Conservation (phyloP, 73 alveolate genomes). For the Tetrahymena elliotti region DNA sequence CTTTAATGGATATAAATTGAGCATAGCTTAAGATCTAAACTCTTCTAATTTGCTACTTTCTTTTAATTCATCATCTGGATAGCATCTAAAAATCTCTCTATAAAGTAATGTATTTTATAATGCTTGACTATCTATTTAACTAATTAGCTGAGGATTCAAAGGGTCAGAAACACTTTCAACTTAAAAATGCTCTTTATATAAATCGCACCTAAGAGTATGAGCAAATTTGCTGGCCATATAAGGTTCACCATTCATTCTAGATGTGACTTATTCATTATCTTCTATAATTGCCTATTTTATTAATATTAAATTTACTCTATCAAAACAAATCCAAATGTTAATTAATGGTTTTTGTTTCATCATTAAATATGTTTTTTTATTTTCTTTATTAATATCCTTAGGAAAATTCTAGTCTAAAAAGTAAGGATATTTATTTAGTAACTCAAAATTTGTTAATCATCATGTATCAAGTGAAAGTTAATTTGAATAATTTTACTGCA, state of each 20-base stretch:
- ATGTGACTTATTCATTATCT: constrained; percentile 26
- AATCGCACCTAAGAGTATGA: constrained; percentile 39
- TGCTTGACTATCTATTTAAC: constrained; percentile 52
- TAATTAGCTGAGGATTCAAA: constrained; percentile 46
- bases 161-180: constrained; percentile 61
- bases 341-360: too few species aligned
- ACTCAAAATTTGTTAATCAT: neutral
- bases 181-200: constrained; percentile 80
- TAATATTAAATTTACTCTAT: too few species aligned
- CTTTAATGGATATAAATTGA: neutral
- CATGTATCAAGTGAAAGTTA: neutral
- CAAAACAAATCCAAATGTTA: too few species aligned
- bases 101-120: constrained; percentile 56
- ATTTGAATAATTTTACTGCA: constrained; percentile 27
- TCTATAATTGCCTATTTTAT: constrained; percentile 20
- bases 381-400: too few species aligned
- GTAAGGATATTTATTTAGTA: too few species aligned
- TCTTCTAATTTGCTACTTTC: neutral
- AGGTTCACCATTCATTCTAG: constrained; percentile 14
- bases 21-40: neutral
- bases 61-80: constrained; percentile 65
- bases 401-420: too few species aligned
- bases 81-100: constrained; percentile 69
- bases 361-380: too few species aligned
- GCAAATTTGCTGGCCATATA: constrained; percentile 26